Evolutionary conservation across 306 rosid genomes (phyloP).

Genomic region (Lithocarpus polystachyus): DNA sequence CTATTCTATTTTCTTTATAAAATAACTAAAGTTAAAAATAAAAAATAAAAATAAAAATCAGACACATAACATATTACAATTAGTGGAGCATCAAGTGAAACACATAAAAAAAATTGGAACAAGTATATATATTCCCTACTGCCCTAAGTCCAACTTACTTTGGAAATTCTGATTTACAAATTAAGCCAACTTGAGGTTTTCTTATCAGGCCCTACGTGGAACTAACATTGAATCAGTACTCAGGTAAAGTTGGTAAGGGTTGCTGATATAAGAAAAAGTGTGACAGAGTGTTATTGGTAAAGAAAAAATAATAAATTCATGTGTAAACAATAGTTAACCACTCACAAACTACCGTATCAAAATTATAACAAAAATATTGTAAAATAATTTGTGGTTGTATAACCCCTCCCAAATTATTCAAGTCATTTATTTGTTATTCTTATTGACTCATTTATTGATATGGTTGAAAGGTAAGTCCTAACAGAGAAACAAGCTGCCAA

Average conservation of each 20-base stretch:
- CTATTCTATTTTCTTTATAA: no score
- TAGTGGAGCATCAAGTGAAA: no score
- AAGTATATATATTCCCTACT: no score
- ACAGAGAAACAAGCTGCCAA: conserved; percentile 26
- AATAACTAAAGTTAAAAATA: no score
- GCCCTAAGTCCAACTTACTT: neutral
- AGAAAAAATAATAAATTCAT: no score
- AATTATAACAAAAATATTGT: no score
- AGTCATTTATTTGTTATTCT: conserved; percentile 1
- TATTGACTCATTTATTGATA: conserved; percentile 32
- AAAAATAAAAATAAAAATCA: no score
- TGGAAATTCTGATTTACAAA: neutral
- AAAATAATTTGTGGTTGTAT: no score
- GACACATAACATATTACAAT: no score
- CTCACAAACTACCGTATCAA: fast-evolving
- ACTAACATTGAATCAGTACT: neutral
- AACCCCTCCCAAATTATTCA: neutral
- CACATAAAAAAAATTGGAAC: no score
- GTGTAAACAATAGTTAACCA: no score
- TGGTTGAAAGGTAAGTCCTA: conserved; percentile 31
- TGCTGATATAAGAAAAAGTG: neutral
- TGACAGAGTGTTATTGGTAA: no score
- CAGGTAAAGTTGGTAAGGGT: neutral
- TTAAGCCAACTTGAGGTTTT: neutral
- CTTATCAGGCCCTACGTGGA: neutral